Evolutionary conservation across 2,329 filamentous ascomycete species (phyloP), one percentile per base, ranked within the genome.

Genomic region (Fusarium sp.): DNA sequence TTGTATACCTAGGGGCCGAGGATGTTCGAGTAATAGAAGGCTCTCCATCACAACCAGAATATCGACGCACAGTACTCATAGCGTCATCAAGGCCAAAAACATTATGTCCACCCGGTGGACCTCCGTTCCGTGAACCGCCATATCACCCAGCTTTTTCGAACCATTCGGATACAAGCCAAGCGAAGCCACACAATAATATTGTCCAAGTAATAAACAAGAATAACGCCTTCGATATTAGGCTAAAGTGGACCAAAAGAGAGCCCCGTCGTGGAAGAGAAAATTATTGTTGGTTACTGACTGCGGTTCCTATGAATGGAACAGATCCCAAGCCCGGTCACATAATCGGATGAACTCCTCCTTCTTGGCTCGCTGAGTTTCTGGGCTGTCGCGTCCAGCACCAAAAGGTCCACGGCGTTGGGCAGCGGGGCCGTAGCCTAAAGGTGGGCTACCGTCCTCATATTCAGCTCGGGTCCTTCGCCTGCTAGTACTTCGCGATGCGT

Each of bases 361-460:
- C 88, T 98, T 98, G 75, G 87, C 90, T 72, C 88, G 86, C 77
- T 93, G 90, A 7, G 90, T 93, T 72, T 96, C 94, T 9, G 92
- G 93, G 70, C 89, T 94, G 75, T 96, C 94, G 64, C 92, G 85
- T 37, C 92, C 92, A 56, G 92, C 91, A 35, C 92, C 92, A 74
- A 96, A 96, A 2, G 92, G 92, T 9, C 92, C 90, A 56, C 87
- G 82, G 62, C 88, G 83, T 40, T 82, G 83, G 6, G 86, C 78
- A 5, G 86, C 84, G 24, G 91, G 90, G 5, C 92, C 92, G 62
- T 90, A 88, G 8, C 93, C 93, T 4, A 96, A 85, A 1, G 95
- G 94, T 11, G 94, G 94, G 72, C 91, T 97, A 56, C 94, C 94
- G 54, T 97, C 94, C 78, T 98, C 96, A 76, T 97, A 98, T 81